phyloP scores from a whole-genome alignment of 345 rosid species.

The Citrus cavaleriei region DNA sequence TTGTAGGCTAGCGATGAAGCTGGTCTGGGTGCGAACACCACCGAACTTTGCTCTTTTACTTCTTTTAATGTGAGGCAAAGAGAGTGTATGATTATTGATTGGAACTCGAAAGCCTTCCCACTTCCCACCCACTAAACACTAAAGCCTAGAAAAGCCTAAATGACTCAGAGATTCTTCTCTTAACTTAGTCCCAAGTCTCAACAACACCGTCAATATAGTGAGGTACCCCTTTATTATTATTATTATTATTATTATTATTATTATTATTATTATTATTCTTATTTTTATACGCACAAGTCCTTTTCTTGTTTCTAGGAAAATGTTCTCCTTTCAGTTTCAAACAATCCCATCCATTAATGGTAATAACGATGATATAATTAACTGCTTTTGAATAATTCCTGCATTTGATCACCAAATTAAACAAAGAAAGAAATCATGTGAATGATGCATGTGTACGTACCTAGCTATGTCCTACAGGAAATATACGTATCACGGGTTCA shows the following conservation, averaged over 20 bases:
- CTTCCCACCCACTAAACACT: not conserved
- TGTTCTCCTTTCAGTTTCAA: not conserved
- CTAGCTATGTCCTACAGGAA: not conserved
- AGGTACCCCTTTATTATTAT: slow-evolving; percentile 4
- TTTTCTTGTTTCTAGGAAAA: slow-evolving; percentile 13
- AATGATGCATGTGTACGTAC: not conserved
- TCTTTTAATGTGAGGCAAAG: slow-evolving; percentile 28
- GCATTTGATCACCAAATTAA: not conserved
- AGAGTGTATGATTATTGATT: not conserved
- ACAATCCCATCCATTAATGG: no score
- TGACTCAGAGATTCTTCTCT: slow-evolving; percentile 17
- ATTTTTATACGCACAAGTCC: slow-evolving; percentile 5
- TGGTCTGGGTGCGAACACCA: not conserved
- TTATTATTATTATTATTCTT: not conserved
- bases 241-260: no score
- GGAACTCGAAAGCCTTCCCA: slow-evolving; percentile 13
- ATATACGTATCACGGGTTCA: not conserved
- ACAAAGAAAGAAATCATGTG: not conserved
- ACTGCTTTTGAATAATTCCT: no score
- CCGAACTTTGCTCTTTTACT: slow-evolving; percentile 28
- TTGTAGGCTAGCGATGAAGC: slow-evolving; percentile 6
- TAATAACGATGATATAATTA: no score
- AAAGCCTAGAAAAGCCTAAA: not conserved
- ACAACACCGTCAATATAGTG: not conserved
- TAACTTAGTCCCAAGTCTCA: not conserved